phyloP scores from a whole-genome alignment of 129 eudicot genomes.

The Chrysanthemum lavandulifolium region DNA sequence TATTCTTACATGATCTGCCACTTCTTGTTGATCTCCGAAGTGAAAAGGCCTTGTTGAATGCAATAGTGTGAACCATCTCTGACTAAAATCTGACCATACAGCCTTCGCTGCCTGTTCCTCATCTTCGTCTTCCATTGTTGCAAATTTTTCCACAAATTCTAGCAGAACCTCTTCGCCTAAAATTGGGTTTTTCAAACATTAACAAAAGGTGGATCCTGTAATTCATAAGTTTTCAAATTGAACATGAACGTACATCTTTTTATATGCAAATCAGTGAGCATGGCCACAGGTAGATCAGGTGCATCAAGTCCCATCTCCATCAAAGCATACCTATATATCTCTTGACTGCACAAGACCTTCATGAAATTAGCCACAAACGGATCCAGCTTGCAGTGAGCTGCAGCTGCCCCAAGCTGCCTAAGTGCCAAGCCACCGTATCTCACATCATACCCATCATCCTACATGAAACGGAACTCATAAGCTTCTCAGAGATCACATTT shows the following conservation, averaged over 20 bases:
- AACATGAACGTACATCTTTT: slow-evolving; percentile 44
- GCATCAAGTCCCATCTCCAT: slow-evolving; percentile 82
- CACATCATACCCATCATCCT: slow-evolving; percentile 88
- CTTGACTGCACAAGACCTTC: slow-evolving; percentile 82
- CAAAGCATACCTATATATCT: slow-evolving; percentile 72
- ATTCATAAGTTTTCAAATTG: background rate
- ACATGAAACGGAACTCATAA: background rate
- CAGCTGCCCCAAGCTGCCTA: slow-evolving; percentile 79
- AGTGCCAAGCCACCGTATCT: slow-evolving; percentile 78
- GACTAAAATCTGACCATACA: slow-evolving; percentile 84
- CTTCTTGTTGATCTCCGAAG: slow-evolving; percentile 48
- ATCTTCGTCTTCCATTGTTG: slow-evolving; percentile 8
- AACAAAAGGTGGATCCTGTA: no score
- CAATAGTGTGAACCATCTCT: slow-evolving; percentile 74
- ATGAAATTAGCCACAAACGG: slow-evolving; percentile 75
- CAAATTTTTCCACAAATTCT: slow-evolving; percentile 50
- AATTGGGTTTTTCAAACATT: background rate
- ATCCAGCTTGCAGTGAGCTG: slow-evolving; percentile 64
- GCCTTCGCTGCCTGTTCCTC: slow-evolving; percentile 48
- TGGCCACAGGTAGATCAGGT: slow-evolving; percentile 78
- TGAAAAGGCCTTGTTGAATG: slow-evolving; percentile 73
- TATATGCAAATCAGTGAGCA: slow-evolving; percentile 70
- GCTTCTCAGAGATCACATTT: background rate
- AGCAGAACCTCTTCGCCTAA: slow-evolving; percentile 62
- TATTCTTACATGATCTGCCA: slow-evolving; percentile 70